Conservation (phyloP, 2,329 filamentous ascomycete species). For the Knufia petricola region DNA sequence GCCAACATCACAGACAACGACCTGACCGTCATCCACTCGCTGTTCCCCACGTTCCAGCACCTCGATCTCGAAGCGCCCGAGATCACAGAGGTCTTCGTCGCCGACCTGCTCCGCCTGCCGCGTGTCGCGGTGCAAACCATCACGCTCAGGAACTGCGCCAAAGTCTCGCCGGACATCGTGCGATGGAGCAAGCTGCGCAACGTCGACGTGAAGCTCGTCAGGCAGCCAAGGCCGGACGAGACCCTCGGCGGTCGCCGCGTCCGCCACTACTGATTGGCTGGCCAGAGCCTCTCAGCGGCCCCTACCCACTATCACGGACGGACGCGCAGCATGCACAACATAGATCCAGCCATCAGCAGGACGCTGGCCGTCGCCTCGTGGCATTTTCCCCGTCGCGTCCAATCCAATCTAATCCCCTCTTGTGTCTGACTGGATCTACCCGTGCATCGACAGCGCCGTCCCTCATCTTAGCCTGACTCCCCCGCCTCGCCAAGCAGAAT, state of each 20-base stretch:
- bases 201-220: neutral
- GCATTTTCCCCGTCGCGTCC: no score
- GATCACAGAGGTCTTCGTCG: constrained; percentile 5
- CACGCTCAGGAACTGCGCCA: constrained; percentile 2
- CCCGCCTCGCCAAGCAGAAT: no score
- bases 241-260: neutral
- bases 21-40: neutral
- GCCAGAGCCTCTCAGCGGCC: neutral
- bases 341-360: no score
- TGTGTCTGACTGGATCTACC: no score
- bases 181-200: constrained; percentile 2
- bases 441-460: no score
- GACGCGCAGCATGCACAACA: no score
- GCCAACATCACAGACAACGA: constrained; percentile 3
- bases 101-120: constrained; percentile 1
- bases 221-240: neutral
- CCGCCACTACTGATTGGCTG: neutral
- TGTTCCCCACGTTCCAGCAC: constrained; percentile 2
- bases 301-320: no score
- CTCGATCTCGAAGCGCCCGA: neutral
- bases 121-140: neutral
- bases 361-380: no score
- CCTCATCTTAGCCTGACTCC: no score
- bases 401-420: no score
- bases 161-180: neutral